Conservation (phyloP, 2,329 filamentous ascomycete species). For the Colletotrichum sp. region DNA sequence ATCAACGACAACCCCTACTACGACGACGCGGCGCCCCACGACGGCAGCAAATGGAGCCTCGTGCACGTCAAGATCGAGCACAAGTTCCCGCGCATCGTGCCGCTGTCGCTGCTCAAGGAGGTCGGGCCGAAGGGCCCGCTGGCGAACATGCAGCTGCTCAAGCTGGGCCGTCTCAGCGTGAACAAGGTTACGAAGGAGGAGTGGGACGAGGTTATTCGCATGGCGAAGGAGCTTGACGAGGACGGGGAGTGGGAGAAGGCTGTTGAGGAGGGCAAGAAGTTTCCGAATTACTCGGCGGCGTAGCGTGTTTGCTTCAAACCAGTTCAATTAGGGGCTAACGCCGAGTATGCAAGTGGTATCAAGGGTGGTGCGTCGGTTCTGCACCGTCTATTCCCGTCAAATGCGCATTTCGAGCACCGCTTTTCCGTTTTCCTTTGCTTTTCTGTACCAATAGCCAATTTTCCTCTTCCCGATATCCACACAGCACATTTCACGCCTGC, state of each 20-base stretch:
- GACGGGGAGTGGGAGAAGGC: conserved; percentile 14
- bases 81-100: conserved; percentile 69
- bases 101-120: conserved; percentile 74
- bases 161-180: conserved; percentile 63
- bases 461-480: not conserved
- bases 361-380: conserved; percentile 1
- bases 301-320: not conserved
- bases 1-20: conserved; percentile 73
- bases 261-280: conserved; percentile 12
- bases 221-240: conserved; percentile 14
- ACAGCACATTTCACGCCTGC: conserved; percentile 15
- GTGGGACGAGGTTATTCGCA: conserved; percentile 52
- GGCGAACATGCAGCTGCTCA: conserved; percentile 78
- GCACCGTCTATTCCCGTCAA: conserved; percentile 9
- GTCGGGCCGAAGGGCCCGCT: conserved; percentile 68
- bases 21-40: conserved; percentile 71
- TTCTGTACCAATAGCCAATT: not conserved
- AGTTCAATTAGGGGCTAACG: conserved; percentile 3
- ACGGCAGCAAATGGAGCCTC: conserved; percentile 74
- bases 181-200: conserved; percentile 66
- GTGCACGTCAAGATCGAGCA: conserved; percentile 88
- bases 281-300: conserved; percentile 10
- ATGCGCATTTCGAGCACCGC: not conserved
- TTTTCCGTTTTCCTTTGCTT: not conserved
- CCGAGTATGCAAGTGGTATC: conserved; percentile 17